A percentile compares a stretch with the other conserved stretches of the same genome.
These are phyloP conservation scores for Metschnikowia matae DNA, from an alignment of 805 yeast species.

Conservation along the genomic window DNA sequence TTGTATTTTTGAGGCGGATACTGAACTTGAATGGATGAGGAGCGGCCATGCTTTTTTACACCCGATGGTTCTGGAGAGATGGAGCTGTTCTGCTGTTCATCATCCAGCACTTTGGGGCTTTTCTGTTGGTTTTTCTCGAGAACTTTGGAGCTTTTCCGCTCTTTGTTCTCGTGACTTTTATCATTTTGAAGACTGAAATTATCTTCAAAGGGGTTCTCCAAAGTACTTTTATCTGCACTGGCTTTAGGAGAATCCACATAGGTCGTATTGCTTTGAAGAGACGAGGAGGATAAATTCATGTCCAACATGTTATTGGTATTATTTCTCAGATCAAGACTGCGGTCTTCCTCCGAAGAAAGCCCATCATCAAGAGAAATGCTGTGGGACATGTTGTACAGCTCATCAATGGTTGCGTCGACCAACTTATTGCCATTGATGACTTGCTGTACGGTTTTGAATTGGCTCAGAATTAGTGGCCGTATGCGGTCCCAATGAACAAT, in stretches of 20 bases:
- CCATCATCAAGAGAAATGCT: slow-evolving; percentile 18
- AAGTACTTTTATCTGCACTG: background rate
- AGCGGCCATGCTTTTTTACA: background rate
- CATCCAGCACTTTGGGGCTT: background rate
- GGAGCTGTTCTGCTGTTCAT: background rate
- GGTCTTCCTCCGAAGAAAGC: slow-evolving; percentile 11
- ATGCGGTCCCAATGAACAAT: slow-evolving; percentile 47
- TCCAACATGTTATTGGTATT: background rate
- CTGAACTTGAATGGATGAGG: slow-evolving; percentile 21
- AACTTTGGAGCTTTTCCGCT: background rate
- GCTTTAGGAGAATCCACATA: background rate
- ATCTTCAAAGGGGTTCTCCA: background rate
- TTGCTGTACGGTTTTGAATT: slow-evolving; percentile 16
- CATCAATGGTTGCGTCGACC: slow-evolving; percentile 17
- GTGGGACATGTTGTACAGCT: slow-evolving; percentile 31
- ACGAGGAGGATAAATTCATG: background rate
- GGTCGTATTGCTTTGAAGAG: slow-evolving; percentile 3
- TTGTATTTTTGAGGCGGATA: slow-evolving; percentile 38
- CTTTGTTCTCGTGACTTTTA: background rate
- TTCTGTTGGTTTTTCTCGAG: background rate
- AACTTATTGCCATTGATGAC: slow-evolving; percentile 16
- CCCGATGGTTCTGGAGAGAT: background rate
- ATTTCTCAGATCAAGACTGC: background rate
- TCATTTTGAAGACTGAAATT: background rate
- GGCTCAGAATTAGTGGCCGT: slow-evolving; percentile 9